Evolutionary conservation across 108 stramenopile species (phyloP), one percentile per base, ranked within the genome.

Genomic region (Cyclotella kingstonii): DNA sequence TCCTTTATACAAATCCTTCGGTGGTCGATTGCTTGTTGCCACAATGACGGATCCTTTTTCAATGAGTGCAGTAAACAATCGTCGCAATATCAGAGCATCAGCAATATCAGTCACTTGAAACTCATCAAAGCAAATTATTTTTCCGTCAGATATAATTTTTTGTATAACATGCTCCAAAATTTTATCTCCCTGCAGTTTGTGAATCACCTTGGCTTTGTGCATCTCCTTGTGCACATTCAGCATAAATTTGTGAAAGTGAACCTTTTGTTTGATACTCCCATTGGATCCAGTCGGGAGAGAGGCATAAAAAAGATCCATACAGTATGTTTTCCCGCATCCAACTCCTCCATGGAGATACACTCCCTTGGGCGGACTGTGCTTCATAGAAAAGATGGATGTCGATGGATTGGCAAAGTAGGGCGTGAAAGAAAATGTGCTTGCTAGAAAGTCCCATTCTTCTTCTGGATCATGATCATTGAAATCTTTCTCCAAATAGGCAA

Each of bases 241-340:
- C 98, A 99, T 99, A 82, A 99, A 99, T 74, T 95, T 86, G 77
- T 98, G 93, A 68, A 96, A 99, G 63, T 99, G 98, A 14, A 97
- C 94, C 44, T 91, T 85, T 79, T 98, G 95, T 60, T 91, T 95
- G 43, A 65, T 54, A 2, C 51, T 15, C 17, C 31, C 36, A 60
- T 11, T 36, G 36, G 29, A 21, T 36, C 18, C 33, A 34, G 53
- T 8, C 25, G 74, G 69, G 6, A 93, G 57, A 23, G 82, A 71
- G 48, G 89, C 61, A 62, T 80, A 97, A 63, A 99, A 96, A 41
- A 96, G 33, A 68, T 98, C 85, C 97, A 98, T 99, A 63, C 91
- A 71, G 50, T 94, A 93, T 2, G 98, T 98, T 62, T 99, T 99
- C 0, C 98, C 98, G 57, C 93, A 94, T 7, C 97, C 98, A 14